Conservation (phyloP, 257 asterid species). For the Rauvolfia tetraphylla region DNA sequence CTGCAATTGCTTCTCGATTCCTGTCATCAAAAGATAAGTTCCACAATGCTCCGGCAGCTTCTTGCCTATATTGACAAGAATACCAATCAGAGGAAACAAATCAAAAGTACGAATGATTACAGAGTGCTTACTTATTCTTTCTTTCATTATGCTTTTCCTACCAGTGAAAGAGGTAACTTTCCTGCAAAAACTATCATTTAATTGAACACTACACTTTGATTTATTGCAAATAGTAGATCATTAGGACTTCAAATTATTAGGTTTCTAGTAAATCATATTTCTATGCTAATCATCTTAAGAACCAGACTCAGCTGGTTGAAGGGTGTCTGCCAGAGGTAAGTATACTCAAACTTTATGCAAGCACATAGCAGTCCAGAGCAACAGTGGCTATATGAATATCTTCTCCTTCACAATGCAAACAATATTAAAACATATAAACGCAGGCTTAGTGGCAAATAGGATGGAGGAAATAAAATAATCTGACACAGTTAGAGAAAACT, state of each 20-base stretch:
- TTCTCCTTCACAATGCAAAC: not conserved
- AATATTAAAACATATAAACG: not conserved
- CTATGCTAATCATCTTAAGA: not conserved
- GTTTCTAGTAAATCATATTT: not conserved
- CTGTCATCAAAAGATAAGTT: slow-evolving; percentile 83
- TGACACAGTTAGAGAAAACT: not conserved
- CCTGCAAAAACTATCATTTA: not conserved
- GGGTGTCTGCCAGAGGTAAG: not conserved
- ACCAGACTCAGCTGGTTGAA: not conserved
- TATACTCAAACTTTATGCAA: not conserved
- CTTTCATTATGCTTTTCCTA: not conserved
- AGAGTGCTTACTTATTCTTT: not conserved
- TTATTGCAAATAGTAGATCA: not conserved
- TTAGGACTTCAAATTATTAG: not conserved
- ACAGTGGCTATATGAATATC: not conserved
- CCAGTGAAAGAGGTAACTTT: not conserved
- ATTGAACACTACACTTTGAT: not conserved
- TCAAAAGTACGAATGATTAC: not conserved
- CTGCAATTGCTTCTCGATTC: slow-evolving; percentile 87
- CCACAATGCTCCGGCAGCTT: slow-evolving; percentile 97
- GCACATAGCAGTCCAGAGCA: not conserved
- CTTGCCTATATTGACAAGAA: slow-evolving; percentile 56
- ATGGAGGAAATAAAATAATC: not conserved
- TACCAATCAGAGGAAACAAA: not conserved
- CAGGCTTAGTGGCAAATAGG: not conserved